phyloP scores from a whole-genome alignment of 106 monocot species.

The Narthecium ossifragum region DNA sequence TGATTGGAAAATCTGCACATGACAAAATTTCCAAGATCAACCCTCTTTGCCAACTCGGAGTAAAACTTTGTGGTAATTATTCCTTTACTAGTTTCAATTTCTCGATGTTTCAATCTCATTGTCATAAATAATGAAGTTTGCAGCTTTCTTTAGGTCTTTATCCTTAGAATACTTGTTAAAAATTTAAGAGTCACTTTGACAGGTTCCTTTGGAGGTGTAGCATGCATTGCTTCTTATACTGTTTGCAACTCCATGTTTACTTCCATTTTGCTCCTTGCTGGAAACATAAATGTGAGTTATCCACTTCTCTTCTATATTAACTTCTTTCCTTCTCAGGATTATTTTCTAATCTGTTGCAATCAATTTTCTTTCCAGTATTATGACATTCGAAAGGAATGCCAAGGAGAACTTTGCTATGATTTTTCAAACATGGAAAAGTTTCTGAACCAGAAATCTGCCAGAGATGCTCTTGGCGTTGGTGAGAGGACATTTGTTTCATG shows the following conservation, averaged over 20 bases:
- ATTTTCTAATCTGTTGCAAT: too few relatives aligned
- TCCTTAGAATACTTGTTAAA: background rate
- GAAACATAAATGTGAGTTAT: conserved; percentile 47
- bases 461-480: conserved; percentile 42
- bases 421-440: conserved; percentile 56
- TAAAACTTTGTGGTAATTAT: conserved; percentile 33
- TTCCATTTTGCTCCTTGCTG: conserved; percentile 45
- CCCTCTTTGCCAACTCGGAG: conserved; percentile 30
- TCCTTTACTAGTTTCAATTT: background rate
- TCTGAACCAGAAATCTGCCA: conserved; percentile 35
- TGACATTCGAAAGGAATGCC: conserved; percentile 46
- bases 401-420: conserved; percentile 47
- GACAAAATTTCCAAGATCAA: conserved; percentile 31
- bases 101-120: too few relatives aligned
- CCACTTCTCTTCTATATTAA: background rate
- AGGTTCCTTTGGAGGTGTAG: conserved; percentile 41
- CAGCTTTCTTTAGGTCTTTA: too few relatives aligned
- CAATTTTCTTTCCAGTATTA: conserved; percentile 27
- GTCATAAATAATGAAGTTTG: too few relatives aligned
- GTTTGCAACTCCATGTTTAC: conserved; percentile 62
- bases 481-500: conserved; percentile 39
- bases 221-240: conserved; percentile 47
- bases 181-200: conserved; percentile 3
- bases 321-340: background rate
- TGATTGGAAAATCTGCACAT: conserved; percentile 24